phyloP scores from a whole-genome alignment of 495 filamentous ascomycete species.

The Podospora fimiseda region DNA sequence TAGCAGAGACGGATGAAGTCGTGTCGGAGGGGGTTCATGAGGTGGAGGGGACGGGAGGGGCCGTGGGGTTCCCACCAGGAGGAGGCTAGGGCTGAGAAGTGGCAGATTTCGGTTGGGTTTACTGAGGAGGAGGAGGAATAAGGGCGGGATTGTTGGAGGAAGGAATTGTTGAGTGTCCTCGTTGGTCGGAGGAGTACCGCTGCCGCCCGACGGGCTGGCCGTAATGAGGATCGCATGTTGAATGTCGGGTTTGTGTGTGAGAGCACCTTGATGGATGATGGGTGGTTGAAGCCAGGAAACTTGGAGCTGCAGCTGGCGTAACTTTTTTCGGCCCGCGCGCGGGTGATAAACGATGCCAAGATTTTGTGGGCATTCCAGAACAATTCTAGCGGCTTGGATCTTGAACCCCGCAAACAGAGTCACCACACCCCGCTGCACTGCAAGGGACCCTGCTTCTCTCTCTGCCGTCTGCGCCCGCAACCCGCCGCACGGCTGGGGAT shows the following conservation, averaged over 20 bases:
- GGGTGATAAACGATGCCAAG: too few species aligned
- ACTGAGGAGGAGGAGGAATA: conserved; percentile 51
- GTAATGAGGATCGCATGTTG: conserved; percentile 19
- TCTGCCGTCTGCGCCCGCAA: too few species aligned
- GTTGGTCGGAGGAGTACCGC: neutral
- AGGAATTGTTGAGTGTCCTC: neutral
- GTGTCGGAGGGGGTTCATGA: conserved; percentile 96
- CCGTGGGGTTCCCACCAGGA: conserved; percentile 98
- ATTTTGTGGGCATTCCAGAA: conserved; percentile 28
- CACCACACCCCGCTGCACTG: neutral
- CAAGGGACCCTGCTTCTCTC: neutral
- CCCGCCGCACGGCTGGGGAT: too few species aligned
- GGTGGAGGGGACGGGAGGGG: conserved; percentile 82
- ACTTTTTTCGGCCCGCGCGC: too few species aligned
- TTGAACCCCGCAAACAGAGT: conserved; percentile 2
- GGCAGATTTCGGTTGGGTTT: conserved; percentile 78
- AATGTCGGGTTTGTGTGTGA: neutral
- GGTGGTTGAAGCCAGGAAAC: too few species aligned
- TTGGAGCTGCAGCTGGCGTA: too few species aligned
- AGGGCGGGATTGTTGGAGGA: conserved; percentile 1
- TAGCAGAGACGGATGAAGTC: conserved; percentile 78
- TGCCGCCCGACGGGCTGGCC: neutral
- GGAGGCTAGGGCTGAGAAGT: conserved; percentile 89
- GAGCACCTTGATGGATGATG: neutral
- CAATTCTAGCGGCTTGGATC: conserved; percentile 18